These are phyloP conservation scores for Exsudoporus frostii DNA, from an alignment of 768 basidiomycete species.

Conservation along the genomic window DNA sequence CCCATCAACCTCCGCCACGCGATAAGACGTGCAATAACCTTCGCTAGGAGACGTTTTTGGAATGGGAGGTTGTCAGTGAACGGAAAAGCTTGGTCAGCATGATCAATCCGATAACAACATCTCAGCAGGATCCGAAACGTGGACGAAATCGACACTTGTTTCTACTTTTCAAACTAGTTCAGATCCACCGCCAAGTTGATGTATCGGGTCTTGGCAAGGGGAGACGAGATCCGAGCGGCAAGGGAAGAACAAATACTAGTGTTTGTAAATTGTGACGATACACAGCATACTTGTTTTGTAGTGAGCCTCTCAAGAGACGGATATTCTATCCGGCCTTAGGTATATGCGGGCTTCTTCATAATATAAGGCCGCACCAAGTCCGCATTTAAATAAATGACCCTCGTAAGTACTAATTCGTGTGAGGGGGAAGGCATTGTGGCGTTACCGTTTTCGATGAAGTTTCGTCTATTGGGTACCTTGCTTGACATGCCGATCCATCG, in stretches of 20 bases:
- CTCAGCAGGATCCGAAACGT: conserved; percentile 1
- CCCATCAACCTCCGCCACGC: neutral
- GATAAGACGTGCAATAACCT: neutral
- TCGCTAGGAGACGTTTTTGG: neutral
- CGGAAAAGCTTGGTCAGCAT: neutral
- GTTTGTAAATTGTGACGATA: neutral
- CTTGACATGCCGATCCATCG: neutral
- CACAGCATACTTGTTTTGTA: neutral
- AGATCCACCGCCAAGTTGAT: neutral
- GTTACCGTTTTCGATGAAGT: neutral
- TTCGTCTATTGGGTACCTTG: neutral
- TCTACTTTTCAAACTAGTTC: neutral
- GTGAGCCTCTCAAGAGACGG: no score
- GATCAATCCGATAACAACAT: neutral
- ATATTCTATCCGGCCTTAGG: neutral
- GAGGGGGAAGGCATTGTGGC: neutral
- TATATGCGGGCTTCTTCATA: neutral
- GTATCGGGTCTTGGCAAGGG: neutral
- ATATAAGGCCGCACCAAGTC: neutral
- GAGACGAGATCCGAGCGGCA: neutral
- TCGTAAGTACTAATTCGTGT: no score
- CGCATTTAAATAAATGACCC: neutral
- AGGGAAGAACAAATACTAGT: neutral
- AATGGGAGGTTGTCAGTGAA: neutral
- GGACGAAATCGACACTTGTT: neutral